Conservation (phyloP, 1,284 basidiomycete species). For the Pseudozyma hubeiensis region DNA sequence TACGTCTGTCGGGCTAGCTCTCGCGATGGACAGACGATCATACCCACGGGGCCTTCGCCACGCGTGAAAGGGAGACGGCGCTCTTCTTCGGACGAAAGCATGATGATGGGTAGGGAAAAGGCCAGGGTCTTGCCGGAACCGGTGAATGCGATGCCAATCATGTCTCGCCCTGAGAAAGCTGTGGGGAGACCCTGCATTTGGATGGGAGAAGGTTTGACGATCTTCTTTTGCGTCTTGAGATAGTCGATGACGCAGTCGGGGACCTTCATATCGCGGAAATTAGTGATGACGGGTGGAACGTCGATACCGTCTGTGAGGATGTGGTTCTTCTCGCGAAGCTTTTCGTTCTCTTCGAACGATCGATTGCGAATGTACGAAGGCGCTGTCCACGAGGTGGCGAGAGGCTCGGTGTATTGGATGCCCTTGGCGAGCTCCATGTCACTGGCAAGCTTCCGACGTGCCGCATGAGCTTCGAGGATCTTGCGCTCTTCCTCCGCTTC, state of each 20-base stretch:
- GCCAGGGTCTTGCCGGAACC: constrained; percentile 71
- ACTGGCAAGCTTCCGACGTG: constrained; percentile 87
- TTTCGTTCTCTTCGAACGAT: constrained; percentile 77
- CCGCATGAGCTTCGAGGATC: constrained; percentile 90
- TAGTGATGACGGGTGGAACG: constrained; percentile 91
- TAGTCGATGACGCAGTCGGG: constrained; percentile 84
- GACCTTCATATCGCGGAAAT: constrained; percentile 97
- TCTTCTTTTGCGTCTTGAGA: constrained; percentile 82
- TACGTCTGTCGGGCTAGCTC: constrained; percentile 80
- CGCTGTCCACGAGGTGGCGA: constrained; percentile 89
- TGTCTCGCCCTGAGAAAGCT: constrained; percentile 73
- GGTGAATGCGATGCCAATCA: constrained; percentile 72
- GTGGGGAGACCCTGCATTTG: constrained; percentile 96
- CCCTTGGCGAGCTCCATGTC: constrained; percentile 93
- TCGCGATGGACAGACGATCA: constrained; percentile 80
- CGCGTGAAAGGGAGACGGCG: constrained; percentile 85
- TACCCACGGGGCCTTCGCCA: constrained; percentile 94
- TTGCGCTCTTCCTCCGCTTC: constrained; percentile 88
- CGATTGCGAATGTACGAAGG: constrained; percentile 84
- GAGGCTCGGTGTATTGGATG: constrained; percentile 86
- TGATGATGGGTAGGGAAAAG: constrained; percentile 72
- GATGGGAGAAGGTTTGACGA: constrained; percentile 90
- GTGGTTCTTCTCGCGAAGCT: constrained; percentile 87
- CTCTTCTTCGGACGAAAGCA: constrained; percentile 85
- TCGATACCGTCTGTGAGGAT: constrained; percentile 91